Evolutionary conservation across 2,329 filamentous ascomycete genomes (phyloP).

Genomic region (Nigrospora sphaerica): DNA sequence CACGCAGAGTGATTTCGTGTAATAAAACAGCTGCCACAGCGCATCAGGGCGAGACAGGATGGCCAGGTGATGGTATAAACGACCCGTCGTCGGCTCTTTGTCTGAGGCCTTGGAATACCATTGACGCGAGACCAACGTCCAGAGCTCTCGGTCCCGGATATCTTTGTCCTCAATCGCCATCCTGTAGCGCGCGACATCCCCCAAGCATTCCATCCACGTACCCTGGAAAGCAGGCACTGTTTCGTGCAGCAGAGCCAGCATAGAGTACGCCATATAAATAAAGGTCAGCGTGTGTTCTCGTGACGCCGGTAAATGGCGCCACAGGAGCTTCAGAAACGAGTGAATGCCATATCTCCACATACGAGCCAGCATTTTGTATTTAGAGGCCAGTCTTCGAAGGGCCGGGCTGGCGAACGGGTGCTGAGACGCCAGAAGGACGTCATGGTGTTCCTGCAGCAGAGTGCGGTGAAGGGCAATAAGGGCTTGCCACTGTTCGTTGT

Average conservation of each 20-base stretch:
- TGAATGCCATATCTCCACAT: conserved; percentile 96
- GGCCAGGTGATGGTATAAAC: conserved; percentile 83
- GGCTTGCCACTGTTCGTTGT: conserved; percentile 72
- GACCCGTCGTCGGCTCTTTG: conserved; percentile 64
- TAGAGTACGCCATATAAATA: conserved; percentile 84
- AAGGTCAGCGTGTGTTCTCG: conserved; percentile 88
- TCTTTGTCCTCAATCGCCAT: conserved; percentile 86
- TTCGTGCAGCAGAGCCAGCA: too few relatives aligned
- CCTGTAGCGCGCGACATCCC: too few relatives aligned
- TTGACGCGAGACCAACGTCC: conserved; percentile 70
- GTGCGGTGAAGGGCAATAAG: conserved; percentile 77
- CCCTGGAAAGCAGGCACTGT: too few relatives aligned
- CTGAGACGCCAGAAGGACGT: conserved; percentile 81
- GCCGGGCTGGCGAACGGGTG: conserved; percentile 70
- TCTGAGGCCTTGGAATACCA: conserved; percentile 85
- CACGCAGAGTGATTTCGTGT: conserved; percentile 64
- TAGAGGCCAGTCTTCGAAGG: conserved; percentile 61
- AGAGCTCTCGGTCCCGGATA: conserved; percentile 65
- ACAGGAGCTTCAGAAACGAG: conserved; percentile 69
- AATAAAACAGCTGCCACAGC: conserved; percentile 66
- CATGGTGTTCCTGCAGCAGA: conserved; percentile 72
- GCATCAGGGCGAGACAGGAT: conserved; percentile 66
- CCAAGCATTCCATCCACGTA: too few relatives aligned
- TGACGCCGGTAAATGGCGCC: conserved; percentile 66
- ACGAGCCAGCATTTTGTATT: conserved; percentile 84